Base-by-base conservation (phyloP, 2,329 filamentous ascomycete species). In the Stemphylium beticola region DNA sequence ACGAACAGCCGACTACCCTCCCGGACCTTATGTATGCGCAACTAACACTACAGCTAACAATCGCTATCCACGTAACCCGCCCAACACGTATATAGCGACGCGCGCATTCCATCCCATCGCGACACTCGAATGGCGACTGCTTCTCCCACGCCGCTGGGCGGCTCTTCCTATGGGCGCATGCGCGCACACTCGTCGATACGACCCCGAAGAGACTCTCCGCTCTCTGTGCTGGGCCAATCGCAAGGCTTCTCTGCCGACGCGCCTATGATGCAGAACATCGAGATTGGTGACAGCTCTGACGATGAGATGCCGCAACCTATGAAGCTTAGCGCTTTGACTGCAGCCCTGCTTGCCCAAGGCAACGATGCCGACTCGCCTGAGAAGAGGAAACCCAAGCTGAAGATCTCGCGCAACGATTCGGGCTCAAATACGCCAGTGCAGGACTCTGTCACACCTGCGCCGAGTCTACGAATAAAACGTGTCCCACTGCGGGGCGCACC, bases 321-420 rank as follows among this genome's bases (percentile, higher is more conserved):
- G 85, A 96, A 95, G 78, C 89, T 97, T 73, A 97, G 92, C 73
- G 92, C 93, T 67, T 85, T 95, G 63, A 96, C 93, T 43, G 93
- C 95, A 72, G 93, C 92, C 17, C 81, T 97, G 14, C 82, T 97
- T 43, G 76, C 76, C 18, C 80, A 81, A 49, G 51, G 51, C 34
- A 77, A 79, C 53, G 80, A 79, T 34, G 66, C 74, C 68, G 71
- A 67, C 18, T 76, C 74, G 32, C 74, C 74, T 6, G 71, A 74
- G 46, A 74, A 70, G 61, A 61, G 72, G 34, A 73, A 71, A 54
- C 72, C 71, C 3, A 77, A 76, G 62, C 58, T 77, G 45, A 66
- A 68, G 41, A 75, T 77, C 48, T 74, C 74, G 55, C 66, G 74
- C 45, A 72, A 65, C 26, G 40, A 38, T 49, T 66, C 69, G 15